Evolutionary conservation across 352 stramenopile species (phyloP), one percentile per base, ranked within the genome.

Genomic region (Phytophthora meadii): DNA sequence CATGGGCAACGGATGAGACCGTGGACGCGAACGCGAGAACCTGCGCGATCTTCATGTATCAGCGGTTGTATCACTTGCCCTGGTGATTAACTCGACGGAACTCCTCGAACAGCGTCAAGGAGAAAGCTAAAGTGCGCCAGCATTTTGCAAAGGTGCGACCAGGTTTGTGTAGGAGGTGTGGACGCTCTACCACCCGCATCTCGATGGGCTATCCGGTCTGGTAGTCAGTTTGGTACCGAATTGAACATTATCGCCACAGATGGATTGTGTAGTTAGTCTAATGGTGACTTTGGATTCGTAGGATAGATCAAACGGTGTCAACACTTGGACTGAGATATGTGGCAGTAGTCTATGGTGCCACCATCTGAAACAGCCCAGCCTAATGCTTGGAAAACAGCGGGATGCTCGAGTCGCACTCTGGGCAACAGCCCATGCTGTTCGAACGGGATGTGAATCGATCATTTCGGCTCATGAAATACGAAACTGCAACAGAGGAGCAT

Each of bases 71-170:
- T 65, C 57, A 52, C 34, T 65, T 50, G 42, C 27, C 22, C 44
- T 30, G 27, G 24, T 36, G 53, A 51, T 52, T 59, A 54, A 54
- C 36, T 17, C 22, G n/a, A 19, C 54, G 19, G 10, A n/a, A 37
- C 30, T 22, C 15, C 32, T 57, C 46, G 39, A 45, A 65, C 28
- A 59, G 41, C 49, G 22, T 49, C 8, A 46, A 62, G 32, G 64
- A 58, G 57, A 72, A 72, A 55, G 34, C 46, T 39, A 63, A 72
- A 72, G 57, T 72, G 64, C 30, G 30, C 30, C 63, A 64, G 61
- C 44, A 37, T 56, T 36, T 36, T 63, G 54, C 61, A 65, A 46
- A 61, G 62, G 62, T 10, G 53, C 54, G 62, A 54, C 54, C 54
- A 58, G 50, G 27, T 36, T 36, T 17, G 37, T 28, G 25, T 39